These are phyloP conservation scores for Wallacemonas rigidus DNA, from an alignment of 208 protist species.

Conservation along the genomic window DNA sequence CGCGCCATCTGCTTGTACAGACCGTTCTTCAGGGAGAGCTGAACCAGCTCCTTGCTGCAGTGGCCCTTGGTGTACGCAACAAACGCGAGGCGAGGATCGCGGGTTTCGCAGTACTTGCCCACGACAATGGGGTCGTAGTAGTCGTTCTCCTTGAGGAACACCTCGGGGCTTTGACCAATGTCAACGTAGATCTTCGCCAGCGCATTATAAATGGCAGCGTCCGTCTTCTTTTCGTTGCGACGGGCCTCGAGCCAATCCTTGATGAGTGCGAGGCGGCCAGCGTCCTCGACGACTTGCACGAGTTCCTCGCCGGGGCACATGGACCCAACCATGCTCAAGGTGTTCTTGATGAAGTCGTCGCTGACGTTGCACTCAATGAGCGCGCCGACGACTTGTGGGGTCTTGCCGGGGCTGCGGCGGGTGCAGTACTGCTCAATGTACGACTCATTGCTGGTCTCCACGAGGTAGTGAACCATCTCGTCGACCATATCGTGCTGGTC, in stretches of 20 bases:
- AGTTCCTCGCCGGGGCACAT: conserved; percentile 95
- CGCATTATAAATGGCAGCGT: conserved; percentile 97
- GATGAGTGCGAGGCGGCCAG: conserved; percentile 96
- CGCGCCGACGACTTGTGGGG: conserved; percentile 97
- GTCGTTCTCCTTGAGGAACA: conserved; percentile 97
- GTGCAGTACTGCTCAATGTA: conserved; percentile 98
- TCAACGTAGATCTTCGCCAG: conserved; percentile 99
- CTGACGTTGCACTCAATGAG: conserved; percentile 98
- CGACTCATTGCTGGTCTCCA: conserved; percentile 95
- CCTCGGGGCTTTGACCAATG: conserved; percentile 94
- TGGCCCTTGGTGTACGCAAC: conserved; percentile 96
- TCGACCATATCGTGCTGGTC: conserved; percentile 98
- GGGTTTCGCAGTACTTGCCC: conserved; percentile 99
- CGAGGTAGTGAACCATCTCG: conserved; percentile 98
- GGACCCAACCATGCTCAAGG: conserved; percentile 95
- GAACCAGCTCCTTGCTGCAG: conserved; percentile 98
- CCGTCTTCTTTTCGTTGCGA: conserved; percentile 94
- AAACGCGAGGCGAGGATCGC: conserved; percentile 98
- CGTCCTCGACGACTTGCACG: conserved; percentile 79
- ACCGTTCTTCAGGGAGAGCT: conserved; percentile 96
- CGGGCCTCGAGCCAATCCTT: conserved; percentile 98
- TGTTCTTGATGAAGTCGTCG: conserved; percentile 97
- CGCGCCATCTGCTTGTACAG: conserved; percentile 97
- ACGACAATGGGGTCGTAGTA: conserved; percentile 97
- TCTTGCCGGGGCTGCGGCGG: conserved; percentile 96